phyloP scores from a whole-genome alignment of 306 rosid species.

The Glycine soja region DNA sequence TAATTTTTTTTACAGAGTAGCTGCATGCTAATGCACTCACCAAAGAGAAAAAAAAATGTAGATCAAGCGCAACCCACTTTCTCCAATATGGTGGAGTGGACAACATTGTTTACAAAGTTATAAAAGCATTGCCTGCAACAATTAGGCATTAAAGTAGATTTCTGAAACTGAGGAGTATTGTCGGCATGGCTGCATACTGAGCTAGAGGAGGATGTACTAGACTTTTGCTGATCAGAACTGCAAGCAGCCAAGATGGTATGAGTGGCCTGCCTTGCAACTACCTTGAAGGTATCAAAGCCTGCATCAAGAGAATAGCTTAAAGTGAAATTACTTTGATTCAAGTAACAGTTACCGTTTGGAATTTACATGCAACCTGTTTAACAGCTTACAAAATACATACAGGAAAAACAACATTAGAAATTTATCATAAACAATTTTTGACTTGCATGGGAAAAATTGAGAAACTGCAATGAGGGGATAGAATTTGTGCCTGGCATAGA shows the following conservation, averaged over 20 bases:
- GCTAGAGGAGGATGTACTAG: slow-evolving; percentile 36
- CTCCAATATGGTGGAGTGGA: slow-evolving; percentile 54
- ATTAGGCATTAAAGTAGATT: slow-evolving; percentile 59
- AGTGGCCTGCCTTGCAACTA: slow-evolving; percentile 71
- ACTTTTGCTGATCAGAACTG: slow-evolving; percentile 55
- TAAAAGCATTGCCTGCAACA: slow-evolving; percentile 72
- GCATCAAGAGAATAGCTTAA: slow-evolving; percentile 43
- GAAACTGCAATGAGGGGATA: not conserved
- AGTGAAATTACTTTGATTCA: slow-evolving; percentile 28
- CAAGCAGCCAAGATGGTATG: slow-evolving; percentile 77
- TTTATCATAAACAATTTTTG: slow-evolving; percentile 16
- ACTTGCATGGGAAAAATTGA: too few species aligned
- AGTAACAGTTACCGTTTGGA: slow-evolving; percentile 16
- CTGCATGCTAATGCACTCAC: not conserved
- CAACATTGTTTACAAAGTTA: slow-evolving; percentile 61
- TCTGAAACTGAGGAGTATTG: slow-evolving; percentile 41
- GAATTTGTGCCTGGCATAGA: not conserved
- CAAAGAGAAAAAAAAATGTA: not conserved
- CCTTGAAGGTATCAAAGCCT: slow-evolving; percentile 66
- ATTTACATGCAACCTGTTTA: slow-evolving; percentile 12
- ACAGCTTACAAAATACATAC: slow-evolving; percentile 20
- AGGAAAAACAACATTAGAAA: not conserved
- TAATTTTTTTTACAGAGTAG: too few species aligned
- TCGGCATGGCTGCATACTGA: slow-evolving; percentile 60
- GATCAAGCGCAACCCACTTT: slow-evolving; percentile 47